Evolutionary conservation across 805 yeast genomes (phyloP).

Genomic region (Candida nemodendra): DNA sequence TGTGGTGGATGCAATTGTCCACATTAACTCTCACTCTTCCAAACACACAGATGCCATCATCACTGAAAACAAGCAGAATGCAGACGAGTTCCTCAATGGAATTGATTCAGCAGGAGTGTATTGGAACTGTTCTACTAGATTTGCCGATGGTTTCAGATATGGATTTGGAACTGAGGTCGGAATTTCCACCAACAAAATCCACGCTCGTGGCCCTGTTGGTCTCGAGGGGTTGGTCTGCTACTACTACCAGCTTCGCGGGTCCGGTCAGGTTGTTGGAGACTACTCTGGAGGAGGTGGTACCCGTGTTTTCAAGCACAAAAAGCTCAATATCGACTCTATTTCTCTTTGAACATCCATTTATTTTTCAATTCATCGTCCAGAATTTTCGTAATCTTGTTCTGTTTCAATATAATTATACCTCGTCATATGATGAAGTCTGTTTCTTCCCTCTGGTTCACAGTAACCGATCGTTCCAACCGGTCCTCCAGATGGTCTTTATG

Average conservation of each 20-base stretch:
- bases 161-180: conserved; percentile 99
- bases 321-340: conserved; percentile 41
- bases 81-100: conserved; percentile 76
- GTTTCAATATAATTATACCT: too few species aligned
- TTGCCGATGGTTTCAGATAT: conserved; percentile 97
- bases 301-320: conserved; percentile 72
- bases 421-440: too few species aligned
- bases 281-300: conserved; percentile 92
- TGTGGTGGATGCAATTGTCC: conserved; percentile 72
- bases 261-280: conserved; percentile 90
- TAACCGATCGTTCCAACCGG: too few species aligned
- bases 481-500: too few species aligned
- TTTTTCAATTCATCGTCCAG: too few species aligned
- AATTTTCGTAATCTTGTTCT: too few species aligned
- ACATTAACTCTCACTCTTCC: conserved; percentile 89
- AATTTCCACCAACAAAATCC: conserved; percentile 93
- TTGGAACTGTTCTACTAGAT: conserved; percentile 96
- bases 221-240: conserved; percentile 94
- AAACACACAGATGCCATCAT: conserved; percentile 94
- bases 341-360: too few species aligned
- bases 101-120: conserved; percentile 95
- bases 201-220: conserved; percentile 98
- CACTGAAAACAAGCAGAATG: conserved; percentile 68
- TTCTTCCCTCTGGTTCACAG: too few species aligned
- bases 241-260: conserved; percentile 89